phyloP scores from a whole-genome alignment of 1,139 yeast genomes.

The Torulaspora pretoriensis region DNA sequence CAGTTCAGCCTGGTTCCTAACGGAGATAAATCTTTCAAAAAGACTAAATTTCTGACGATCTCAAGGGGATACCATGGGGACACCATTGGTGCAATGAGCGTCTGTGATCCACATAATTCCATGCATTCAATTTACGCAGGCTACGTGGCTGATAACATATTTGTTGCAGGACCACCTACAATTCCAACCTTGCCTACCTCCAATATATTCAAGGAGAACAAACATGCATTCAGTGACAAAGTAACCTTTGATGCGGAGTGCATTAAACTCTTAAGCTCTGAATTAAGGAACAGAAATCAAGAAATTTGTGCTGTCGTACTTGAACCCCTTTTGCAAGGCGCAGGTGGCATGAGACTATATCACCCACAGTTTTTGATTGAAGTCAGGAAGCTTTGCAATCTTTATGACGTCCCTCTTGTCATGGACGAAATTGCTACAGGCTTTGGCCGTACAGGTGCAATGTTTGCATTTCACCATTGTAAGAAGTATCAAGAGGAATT shows the following conservation, averaged over 20 bases:
- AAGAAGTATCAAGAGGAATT: slow-evolving; percentile 15
- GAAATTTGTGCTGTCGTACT: slow-evolving; percentile 38
- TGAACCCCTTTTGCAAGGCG: slow-evolving; percentile 41
- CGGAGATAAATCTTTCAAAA: slow-evolving; percentile 7
- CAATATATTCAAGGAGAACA: slow-evolving; percentile 4
- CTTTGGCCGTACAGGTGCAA: slow-evolving; percentile 36
- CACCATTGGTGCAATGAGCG: slow-evolving; percentile 36
- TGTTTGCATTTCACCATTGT: slow-evolving; percentile 35
- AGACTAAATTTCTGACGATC: slow-evolving; percentile 29
- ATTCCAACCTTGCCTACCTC: slow-evolving; percentile 19
- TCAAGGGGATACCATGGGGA: slow-evolving; percentile 34
- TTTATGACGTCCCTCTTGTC: slow-evolving; percentile 34
- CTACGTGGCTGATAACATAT: slow-evolving; percentile 32
- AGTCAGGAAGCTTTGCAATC: slow-evolving; percentile 34
- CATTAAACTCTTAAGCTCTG: slow-evolving; percentile 28
- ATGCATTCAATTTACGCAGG: slow-evolving; percentile 35
- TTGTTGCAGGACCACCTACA: slow-evolving; percentile 31
- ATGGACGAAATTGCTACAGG: slow-evolving; percentile 39
- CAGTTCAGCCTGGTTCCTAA: slow-evolving; percentile 20
- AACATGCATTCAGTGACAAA: slow-evolving; percentile 9
- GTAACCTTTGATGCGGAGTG: slow-evolving; percentile 21
- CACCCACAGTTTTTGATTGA: slow-evolving; percentile 34
- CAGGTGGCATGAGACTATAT: slow-evolving; percentile 39
- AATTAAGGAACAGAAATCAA: slow-evolving; percentile 27
- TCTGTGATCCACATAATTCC: slow-evolving; percentile 35